Base-by-base conservation (phyloP, 2,329 filamentous ascomycete species). In the Phialocephala subalpina region DNA sequence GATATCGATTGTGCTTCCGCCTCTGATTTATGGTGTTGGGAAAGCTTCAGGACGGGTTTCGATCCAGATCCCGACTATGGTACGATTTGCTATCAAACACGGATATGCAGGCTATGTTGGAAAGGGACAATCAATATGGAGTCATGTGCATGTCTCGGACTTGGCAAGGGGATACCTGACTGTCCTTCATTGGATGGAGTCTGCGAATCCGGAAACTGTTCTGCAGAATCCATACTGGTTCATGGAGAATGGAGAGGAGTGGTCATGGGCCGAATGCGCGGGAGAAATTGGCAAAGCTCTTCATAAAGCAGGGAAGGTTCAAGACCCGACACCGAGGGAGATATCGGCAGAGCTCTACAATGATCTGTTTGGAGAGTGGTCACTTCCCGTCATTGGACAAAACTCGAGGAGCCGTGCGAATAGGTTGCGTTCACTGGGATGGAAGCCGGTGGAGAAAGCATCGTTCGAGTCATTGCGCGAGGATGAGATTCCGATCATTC, bases 201-300 rank as follows among this genome's bases (percentile, higher is more conserved):
- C 69, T 8, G 68, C 73, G 0, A 60, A 75, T 2, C 64, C 76
- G 0, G 64, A 70, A 8, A 72, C 78, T 8, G 66, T 79, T 1
- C 69, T 81, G 1, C 65, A 77, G 36, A 83, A 84, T 65, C 82
- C 81, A 0, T 85, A 84, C 71, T 84, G 80, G 72, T 85, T 84
- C 75, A 80, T 78, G 73, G 82, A 85, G 71, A 76, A 79, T 25
- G 80, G 80, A 25, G 58, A 76, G 9, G 82, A 84, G 68, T 76
- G 78, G 14, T 80, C 79, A 25, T 84, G 82, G 82, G 71, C 72
- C 20, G 79, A 80, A 6, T 73, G 78, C 14, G 80, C 81, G 0
- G 70, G 66, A 5, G 69, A 74, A 2, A 80, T 83, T 64, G 81
- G 80, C 1, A 65, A 74, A 42, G 73, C 70, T 6, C 73, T 84